Base-by-base conservation (phyloP, 371 early-diverging fungal genomes). In the Smittium mucronatum region DNA sequence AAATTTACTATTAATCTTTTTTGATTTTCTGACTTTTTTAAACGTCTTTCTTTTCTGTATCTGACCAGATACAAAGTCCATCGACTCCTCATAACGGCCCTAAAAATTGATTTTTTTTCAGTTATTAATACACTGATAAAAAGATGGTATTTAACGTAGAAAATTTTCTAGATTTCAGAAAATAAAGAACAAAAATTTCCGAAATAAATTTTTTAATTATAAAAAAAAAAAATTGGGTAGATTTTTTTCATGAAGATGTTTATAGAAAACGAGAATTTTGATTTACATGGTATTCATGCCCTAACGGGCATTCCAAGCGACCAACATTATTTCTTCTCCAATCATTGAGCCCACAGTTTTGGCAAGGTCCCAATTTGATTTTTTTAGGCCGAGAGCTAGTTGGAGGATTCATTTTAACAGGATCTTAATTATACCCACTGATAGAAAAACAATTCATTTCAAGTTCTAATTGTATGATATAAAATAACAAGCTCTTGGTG, bases 251-350 rank as follows among this genome's bases (percentile, higher is more conserved):
- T n/a, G n/a, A n/a, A n/a, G n/a, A n/a, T n/a, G n/a, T n/a, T n/a
- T n/a, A n/a, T n/a, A n/a, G n/a, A n/a, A n/a, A n/a, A n/a, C n/a
- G n/a, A n/a, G n/a, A n/a, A n/a, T n/a, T n/a, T n/a, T n/a, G n/a
- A 21, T n/a, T 61, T 61, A 61, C 63, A 16, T 11, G 15, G 26
- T 61, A 61, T 30, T 30, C 33, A n/a, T 61, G 63, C 63, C 63
- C 63, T 15, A 61, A n/a, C 5, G 29, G 29, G n/a, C 63, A 61
- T 26, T 61, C 63, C n/a, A 61, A 33, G 5, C 63, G 5, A 30
- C 63, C 63, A 61, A 33, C n/a, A 33, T 33, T n/a, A 61, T 61
- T 61, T 61, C 26, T 61, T 61, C 33, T 28, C 63, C 29, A 30
- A 15, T 61, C 26, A 15, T 61, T 61, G 11, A 33, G 33, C 26